These are phyloP conservation scores for Lepidium campestre DNA, from an alignment of 441 rosid genomes.

Conservation along the genomic window DNA sequence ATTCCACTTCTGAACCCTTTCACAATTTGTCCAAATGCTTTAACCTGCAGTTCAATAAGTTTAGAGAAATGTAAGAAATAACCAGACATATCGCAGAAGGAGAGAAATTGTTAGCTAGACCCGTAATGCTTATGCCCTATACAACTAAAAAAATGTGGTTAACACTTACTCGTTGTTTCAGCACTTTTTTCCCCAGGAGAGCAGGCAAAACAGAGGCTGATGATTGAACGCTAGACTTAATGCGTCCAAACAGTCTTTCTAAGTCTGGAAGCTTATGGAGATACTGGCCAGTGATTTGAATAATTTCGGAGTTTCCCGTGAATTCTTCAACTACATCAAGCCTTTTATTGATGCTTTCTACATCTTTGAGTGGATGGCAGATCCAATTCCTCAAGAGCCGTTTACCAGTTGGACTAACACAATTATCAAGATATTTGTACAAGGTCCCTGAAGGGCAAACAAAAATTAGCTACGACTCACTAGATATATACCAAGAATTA, in stretches of 20 bases:
- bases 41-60: slow-evolving; percentile 50
- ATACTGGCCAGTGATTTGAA: slow-evolving; percentile 49
- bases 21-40: slow-evolving; percentile 73
- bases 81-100: background rate
- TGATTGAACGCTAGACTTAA: slow-evolving; percentile 65
- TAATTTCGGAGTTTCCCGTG: slow-evolving; percentile 44
- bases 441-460: slow-evolving; percentile 68
- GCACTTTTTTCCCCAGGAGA: slow-evolving; percentile 61
- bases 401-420: slow-evolving; percentile 77
- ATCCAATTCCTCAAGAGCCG: slow-evolving; percentile 89
- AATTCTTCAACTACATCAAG: slow-evolving; percentile 70
- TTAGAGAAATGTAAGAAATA: background rate
- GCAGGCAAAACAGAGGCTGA: slow-evolving; percentile 61
- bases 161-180: slow-evolving; percentile 65
- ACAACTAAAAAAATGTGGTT: background rate
- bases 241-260: slow-evolving; percentile 83
- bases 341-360: slow-evolving; percentile 64
- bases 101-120: background rate
- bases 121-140: background rate
- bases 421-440: slow-evolving; percentile 77
- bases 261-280: slow-evolving; percentile 79
- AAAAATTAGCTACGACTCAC: background rate
- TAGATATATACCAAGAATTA: background rate
- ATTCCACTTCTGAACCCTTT: slow-evolving; percentile 81
- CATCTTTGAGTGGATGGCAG: slow-evolving; percentile 89